Base-by-base conservation (phyloP, 78 protist species). In the Chrysochromulina tobinii region DNA sequence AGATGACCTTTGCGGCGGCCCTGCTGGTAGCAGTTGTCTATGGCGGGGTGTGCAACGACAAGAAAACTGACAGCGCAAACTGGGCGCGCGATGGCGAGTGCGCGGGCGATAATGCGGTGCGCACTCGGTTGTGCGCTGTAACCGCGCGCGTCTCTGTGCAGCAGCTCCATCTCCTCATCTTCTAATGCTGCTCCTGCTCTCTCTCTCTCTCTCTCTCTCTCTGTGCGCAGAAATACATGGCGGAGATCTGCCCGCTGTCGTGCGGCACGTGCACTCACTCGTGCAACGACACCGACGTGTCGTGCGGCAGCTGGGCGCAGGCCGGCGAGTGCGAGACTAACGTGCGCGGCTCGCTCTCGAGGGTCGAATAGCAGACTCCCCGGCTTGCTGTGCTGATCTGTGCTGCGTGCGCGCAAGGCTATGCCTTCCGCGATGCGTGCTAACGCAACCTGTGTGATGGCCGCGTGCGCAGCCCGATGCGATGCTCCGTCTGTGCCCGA, bases 401-500 rank as follows among this genome's bases (percentile, higher is more conserved):
- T 38, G 38, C 38, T 38, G 38, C 38, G 38, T 38, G 38, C 38
- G 38, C 38, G 38, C 38, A 38, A 38, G 38, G 38, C 38, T 38
- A 38, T 38, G 38, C 38, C 38, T 38, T 38, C 38, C 38, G 38
- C 38, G 38, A 38, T 38, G 38, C 38, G 38, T 38, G 38, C 38
- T 38, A 38, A 38, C 38, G 38, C 38, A 38, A 38, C 38, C 38
- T 38, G 38, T 38, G 38, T 38, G 38, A 38, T 38, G 38, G 38
- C 38, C 38, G 38, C 64, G 12, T 7, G 7, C 64, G 23, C 51
- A 79, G 50, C 2, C 61, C 12, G 64, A 53, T 38, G 6, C 87
- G 23, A 79, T 79, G 87, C 87, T 79, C 15, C 48, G 58, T 64
- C 14, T 79, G 50, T 79, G 87, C 87, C 87, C 87, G 50, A 79